Base-by-base conservation (phyloP, 169 alveolate genomes). In the Babesia caballi region DNA sequence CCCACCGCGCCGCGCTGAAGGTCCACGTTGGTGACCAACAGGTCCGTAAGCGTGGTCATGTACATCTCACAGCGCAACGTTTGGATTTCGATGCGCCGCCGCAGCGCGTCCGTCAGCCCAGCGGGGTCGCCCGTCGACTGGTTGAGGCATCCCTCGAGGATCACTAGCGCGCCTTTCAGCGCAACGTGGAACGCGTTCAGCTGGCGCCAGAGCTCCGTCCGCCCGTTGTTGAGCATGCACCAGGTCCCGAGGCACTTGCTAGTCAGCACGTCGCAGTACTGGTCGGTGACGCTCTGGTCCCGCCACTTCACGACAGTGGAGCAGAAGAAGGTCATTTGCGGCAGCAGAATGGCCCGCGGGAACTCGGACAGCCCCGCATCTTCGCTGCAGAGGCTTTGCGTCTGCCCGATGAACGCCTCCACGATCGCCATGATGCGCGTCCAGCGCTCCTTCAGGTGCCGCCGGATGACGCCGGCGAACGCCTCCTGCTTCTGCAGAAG, bases 51-150 rank as follows among this genome's bases (percentile, higher is more conserved):
- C 17, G 82, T 85, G 30, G 85, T 54, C 53, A 85, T 68, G 49
- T 82, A 85, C 82, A 85, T 81, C 40, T 85, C 92, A 50, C 92
- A 85, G 19, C 90, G 42, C 8, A 85, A 51, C 15, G 92, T 63
- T 38, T 82, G 82, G 33, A 85, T 58, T 60, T 85, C 92, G 27
- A 85, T 38, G 21, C 84, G 69, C 69, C 72, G 30, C 17, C 82
- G 25, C 3, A 51, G 28, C 5, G 44, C 33, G 53, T 35, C 46
- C 12, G 27, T 40, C 38, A 38, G 38, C 50, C 15, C 46, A 58
- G 14, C 71, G 11, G 51, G 35, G 23, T 40, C 65, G 53, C 27
- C 72, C 42, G 41, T 38, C 38, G 27, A 61, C 67, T 65, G 72
- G 80, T 53, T 63, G 23, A 85, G 44, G 33, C 84, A 75, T n/a